These are phyloP conservation scores for Dictyophora rubrovolvata DNA, from an alignment of 768 basidiomycete species.

Conservation along the genomic window DNA sequence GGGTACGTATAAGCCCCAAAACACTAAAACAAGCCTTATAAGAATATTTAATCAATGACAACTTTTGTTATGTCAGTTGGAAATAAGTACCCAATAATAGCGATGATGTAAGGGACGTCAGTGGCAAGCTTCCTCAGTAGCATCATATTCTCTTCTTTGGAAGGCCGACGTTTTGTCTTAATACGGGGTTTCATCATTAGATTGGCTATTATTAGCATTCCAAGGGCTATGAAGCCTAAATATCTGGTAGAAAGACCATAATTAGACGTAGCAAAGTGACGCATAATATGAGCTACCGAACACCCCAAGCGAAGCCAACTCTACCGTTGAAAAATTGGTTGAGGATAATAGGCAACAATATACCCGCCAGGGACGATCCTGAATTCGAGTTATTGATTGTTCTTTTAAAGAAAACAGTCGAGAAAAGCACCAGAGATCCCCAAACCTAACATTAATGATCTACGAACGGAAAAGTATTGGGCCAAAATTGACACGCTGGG, in stretches of 20 bases:
- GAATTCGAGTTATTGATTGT: neutral
- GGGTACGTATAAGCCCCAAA: neutral
- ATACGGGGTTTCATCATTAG: conserved; percentile 29
- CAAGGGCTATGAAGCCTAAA: conserved; percentile 34
- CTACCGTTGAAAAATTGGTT: conserved; percentile 31
- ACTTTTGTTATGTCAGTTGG: too few relatives aligned
- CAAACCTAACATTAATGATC: conserved; percentile 44
- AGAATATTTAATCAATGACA: too few relatives aligned
- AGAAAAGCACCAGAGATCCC: conserved; percentile 32
- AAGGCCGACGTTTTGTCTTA: conserved; percentile 20
- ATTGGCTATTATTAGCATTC: conserved; percentile 29
- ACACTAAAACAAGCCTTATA: conserved; percentile 24
- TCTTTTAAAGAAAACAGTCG: neutral
- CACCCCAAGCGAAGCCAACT: conserved; percentile 38
- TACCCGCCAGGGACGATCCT: conserved; percentile 46
- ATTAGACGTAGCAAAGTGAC: neutral
- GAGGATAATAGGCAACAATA: conserved; percentile 53
- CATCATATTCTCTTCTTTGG: conserved; percentile 19
- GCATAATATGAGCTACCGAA: conserved; percentile 16
- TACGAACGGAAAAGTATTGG: conserved; percentile 41
- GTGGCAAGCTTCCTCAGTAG: conserved; percentile 22
- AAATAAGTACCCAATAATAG: conserved; percentile 22
- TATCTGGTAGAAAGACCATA: conserved; percentile 16
- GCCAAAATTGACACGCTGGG: conserved; percentile 39
- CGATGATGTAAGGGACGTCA: conserved; percentile 35